phyloP scores from a whole-genome alignment of 768 basidiomycete genomes.

The Rossbeevera mucosa region DNA sequence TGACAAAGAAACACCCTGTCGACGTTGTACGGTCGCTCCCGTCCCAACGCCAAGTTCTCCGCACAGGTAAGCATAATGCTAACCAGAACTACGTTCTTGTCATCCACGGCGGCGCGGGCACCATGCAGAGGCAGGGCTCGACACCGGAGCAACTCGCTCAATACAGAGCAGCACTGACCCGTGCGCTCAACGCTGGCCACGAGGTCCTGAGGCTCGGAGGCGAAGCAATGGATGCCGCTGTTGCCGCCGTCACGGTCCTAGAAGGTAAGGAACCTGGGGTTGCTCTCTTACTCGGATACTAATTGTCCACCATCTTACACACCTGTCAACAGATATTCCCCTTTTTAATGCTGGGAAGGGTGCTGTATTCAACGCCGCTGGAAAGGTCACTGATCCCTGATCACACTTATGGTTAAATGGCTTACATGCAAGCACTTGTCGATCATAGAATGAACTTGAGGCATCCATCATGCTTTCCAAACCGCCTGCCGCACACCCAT shows the following conservation, averaged over 20 bases:
- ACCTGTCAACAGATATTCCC: constrained; percentile 50
- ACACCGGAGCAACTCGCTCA: constrained; percentile 56
- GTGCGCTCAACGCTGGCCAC: constrained; percentile 60
- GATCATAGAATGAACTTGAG: constrained; percentile 71
- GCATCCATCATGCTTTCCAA: constrained; percentile 77
- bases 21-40: neutral
- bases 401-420: neutral
- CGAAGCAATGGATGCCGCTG: constrained; percentile 78
- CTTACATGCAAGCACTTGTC: neutral
- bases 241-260: constrained; percentile 67
- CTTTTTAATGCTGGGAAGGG: constrained; percentile 80
- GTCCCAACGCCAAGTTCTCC: constrained; percentile 1
- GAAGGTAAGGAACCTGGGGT: constrained; percentile 55
- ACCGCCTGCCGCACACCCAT: constrained; percentile 61
- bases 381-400: constrained; percentile 48
- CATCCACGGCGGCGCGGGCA: constrained; percentile 79
- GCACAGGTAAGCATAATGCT: constrained; percentile 3
- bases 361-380: constrained; percentile 76
- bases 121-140: constrained; percentile 51
- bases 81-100: constrained; percentile 45
- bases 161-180: constrained; percentile 52
- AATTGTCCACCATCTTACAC: neutral
- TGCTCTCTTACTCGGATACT: neutral
- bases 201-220: constrained; percentile 60
- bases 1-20: constrained; percentile 6